Percentiles rank a stretch among this genome's conserved stretches.
Conservation (phyloP, 768 basidiomycete genomes). For the Rhizopogon vesiculosus region DNA sequence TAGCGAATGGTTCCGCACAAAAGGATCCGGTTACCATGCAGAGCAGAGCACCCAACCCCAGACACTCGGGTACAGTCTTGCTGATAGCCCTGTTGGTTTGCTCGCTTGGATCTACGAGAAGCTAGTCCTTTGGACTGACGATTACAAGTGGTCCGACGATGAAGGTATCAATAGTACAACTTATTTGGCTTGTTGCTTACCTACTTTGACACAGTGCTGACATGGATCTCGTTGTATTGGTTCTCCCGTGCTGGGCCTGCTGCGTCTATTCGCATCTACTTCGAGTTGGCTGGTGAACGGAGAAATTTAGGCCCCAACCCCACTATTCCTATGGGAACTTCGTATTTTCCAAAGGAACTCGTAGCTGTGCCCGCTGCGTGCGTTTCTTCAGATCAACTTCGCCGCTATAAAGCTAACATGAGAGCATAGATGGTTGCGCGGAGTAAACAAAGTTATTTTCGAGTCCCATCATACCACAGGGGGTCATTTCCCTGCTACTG, state of each 20-base stretch:
- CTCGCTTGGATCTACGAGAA: slow-evolving; percentile 48
- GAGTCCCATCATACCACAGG: slow-evolving; percentile 40
- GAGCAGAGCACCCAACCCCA: slow-evolving; percentile 42
- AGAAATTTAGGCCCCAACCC: neutral
- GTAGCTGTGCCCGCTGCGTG: slow-evolving; percentile 46
- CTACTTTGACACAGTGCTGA: slow-evolving; percentile 20
- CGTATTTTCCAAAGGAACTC: slow-evolving; percentile 60
- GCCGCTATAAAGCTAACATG: neutral
- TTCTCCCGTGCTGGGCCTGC: slow-evolving; percentile 28
- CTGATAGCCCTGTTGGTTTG: slow-evolving; percentile 49
- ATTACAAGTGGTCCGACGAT: slow-evolving; percentile 48
- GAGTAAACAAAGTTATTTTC: slow-evolving; percentile 36
- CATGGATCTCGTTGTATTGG: slow-evolving; percentile 29
- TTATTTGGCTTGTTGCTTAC: neutral
- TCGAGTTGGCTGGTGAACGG: slow-evolving; percentile 3
- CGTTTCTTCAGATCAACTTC: neutral
- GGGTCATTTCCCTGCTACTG: slow-evolving; percentile 54
- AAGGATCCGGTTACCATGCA: slow-evolving; percentile 33
- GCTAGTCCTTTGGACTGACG: slow-evolving; percentile 38
- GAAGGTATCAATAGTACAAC: slow-evolving; percentile 31
- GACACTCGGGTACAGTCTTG: slow-evolving; percentile 43
- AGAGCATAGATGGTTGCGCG: slow-evolving; percentile 33
- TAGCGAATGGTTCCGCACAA: slow-evolving; percentile 20
- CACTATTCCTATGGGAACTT: slow-evolving; percentile 58
- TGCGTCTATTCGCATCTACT: slow-evolving; percentile 15